Evolutionary conservation across 2,329 filamentous ascomycete genomes (phyloP), one percentile per base, ranked within the genome.

Genomic region (Ilyonectria mors-panacis): DNA sequence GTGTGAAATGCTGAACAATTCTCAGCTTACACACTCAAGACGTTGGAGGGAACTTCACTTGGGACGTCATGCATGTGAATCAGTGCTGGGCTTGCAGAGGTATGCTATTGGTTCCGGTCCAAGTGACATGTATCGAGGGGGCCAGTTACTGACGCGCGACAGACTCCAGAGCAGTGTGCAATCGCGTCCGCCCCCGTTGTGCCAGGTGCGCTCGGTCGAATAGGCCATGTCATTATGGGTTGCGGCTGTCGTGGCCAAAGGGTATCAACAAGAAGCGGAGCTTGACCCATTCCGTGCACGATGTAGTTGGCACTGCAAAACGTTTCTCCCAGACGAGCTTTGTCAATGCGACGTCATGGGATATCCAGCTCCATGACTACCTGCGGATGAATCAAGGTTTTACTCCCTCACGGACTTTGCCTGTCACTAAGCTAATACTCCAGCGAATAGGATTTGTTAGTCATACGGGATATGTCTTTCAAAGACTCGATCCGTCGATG

Each of bases 381-480:
- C 47, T 51, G 21, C 47, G 26, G 47, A 51, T 51, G 47, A 51
- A 51, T 51, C 47, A 51, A 51, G 47, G 47, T 51, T 51, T 51
- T 51, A 51, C 47, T 51, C 47, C 47, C 47, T 51, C 47, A 51
- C 47, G 26, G 47, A 51, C 47, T 51, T 51, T 51, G 47, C 47
- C 47, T 51, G 23, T 30, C 47, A 51, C 26, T 30, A 51, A 51
- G 47, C 47, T 51, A 51, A 51, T 51, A 51, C 47, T 51, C 26
- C 47, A 51, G 47, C 47, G 47, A 51, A 51, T 51, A 51, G 47
- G 47, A 51, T 51, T 51, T 51, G 47, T 30, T 30, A 51, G 47
- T 51, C 47, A 51, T 30, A 51, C 47, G 47, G 47, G 47, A 51
- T 51, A 51, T 51, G 47, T 51, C 47, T 51, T 51, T 51, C 47